phyloP scores from a whole-genome alignment of 1,139 yeast species.

The Sugiyamaella castrensis region DNA sequence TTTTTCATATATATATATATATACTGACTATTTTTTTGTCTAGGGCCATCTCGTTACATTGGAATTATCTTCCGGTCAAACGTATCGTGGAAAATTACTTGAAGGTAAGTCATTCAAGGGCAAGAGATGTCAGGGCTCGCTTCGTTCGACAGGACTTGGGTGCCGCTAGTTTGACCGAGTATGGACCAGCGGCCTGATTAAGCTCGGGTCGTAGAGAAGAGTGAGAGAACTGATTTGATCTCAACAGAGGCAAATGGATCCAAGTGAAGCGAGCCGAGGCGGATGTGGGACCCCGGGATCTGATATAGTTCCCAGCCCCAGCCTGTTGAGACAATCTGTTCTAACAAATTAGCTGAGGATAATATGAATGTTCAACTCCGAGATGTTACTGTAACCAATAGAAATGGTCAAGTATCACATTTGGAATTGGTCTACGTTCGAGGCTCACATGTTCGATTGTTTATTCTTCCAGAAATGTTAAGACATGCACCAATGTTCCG shows the following conservation, averaged over 20 bases:
- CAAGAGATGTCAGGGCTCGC: background rate
- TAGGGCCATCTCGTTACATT: constrained; percentile 83
- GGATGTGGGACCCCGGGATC: background rate
- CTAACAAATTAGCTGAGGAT: constrained; percentile 52
- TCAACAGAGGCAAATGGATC: no score
- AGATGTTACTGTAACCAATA: constrained; percentile 76
- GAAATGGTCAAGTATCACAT: constrained; percentile 72
- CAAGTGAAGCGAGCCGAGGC: no score
- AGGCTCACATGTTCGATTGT: constrained; percentile 84
- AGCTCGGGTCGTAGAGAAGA: no score
- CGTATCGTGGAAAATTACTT: constrained; percentile 79
- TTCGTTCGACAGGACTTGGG: background rate
- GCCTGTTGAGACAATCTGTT: background rate
- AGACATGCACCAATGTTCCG: constrained; percentile 79
- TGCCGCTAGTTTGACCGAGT: no score
- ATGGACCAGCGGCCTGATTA: no score
- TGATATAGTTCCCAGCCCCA: no score
- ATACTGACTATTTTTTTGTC: constrained; percentile 8
- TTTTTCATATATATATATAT: background rate
- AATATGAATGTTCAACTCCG: constrained; percentile 88
- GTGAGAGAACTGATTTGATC: no score
- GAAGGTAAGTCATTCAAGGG: constrained; percentile 50
- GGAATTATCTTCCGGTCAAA: constrained; percentile 82
- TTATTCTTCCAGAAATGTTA: constrained; percentile 84
- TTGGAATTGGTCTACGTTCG: constrained; percentile 86